phyloP scores from a whole-genome alignment of 2,329 filamentous ascomycete species.

The Periconia macrospinosa region DNA sequence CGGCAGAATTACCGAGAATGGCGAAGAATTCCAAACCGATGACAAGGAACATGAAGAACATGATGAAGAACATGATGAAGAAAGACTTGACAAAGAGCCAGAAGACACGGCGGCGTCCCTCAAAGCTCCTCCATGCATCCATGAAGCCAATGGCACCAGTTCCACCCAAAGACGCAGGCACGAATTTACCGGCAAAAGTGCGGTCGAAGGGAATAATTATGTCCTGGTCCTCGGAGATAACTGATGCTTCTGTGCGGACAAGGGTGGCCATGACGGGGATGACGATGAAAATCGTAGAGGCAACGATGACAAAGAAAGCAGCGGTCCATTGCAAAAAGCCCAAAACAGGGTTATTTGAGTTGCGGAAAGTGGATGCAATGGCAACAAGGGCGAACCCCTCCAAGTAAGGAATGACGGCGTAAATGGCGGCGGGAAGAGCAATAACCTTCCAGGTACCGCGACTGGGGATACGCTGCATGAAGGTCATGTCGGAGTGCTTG shows the following conservation, averaged over 20 bases:
- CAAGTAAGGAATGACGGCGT: slow-evolving; percentile 61
- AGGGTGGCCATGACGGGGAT: slow-evolving; percentile 79
- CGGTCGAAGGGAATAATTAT: slow-evolving; percentile 90
- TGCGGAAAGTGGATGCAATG: slow-evolving; percentile 21
- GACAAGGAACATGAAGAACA: slow-evolving; percentile 52
- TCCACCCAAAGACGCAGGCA: slow-evolving; percentile 73
- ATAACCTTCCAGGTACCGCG: slow-evolving; percentile 69
- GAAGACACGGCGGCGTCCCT: slow-evolving; percentile 72
- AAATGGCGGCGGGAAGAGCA: slow-evolving; percentile 67
- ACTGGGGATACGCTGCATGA: slow-evolving; percentile 69
- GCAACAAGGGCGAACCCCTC: slow-evolving; percentile 54
- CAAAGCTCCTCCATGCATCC: slow-evolving; percentile 80
- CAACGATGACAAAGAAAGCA: slow-evolving; percentile 38
- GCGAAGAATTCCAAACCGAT: slow-evolving; percentile 57
- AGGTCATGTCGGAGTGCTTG: slow-evolving; percentile 59
- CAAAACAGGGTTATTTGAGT: slow-evolving; percentile 30
- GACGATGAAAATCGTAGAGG: slow-evolving; percentile 66
- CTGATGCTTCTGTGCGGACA: slow-evolving; percentile 81
- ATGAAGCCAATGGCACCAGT: slow-evolving; percentile 70
- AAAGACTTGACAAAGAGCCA: slow-evolving; percentile 76
- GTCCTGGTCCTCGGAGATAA: slow-evolving; percentile 79
- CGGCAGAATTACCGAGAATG: slow-evolving; percentile 40
- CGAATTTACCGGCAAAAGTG: slow-evolving; percentile 75
- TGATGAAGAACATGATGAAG: slow-evolving; percentile 53
- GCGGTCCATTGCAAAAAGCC: slow-evolving; percentile 16